Base-by-base conservation (phyloP, 306 rosid genomes). In the Albizia julibrissin region DNA sequence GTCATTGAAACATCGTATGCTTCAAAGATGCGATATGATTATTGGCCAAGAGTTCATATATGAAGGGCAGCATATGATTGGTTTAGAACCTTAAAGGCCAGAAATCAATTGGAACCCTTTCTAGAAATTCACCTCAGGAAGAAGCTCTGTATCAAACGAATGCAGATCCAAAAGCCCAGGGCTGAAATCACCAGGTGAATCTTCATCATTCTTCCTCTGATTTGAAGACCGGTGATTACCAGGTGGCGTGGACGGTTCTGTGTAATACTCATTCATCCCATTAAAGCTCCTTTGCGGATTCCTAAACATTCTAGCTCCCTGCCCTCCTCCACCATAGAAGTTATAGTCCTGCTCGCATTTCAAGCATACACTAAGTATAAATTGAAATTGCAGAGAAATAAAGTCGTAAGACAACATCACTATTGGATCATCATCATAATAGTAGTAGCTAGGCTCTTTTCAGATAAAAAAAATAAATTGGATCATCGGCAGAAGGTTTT, bases 121-220 rank as follows among this genome's bases (percentile, higher is more conserved):
- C 73, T 43, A 47, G 69, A 71, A 40, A 33, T 70, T 72, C 68
- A 94, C 98, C 91, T 92, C 93, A 50, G 95, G 91, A 61, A 94
- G 81, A 82, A 94, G 92, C 86, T 92, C 94, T 0, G 98, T 92
- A 82, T 94, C 97, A 65, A 90, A 84, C 1, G 98, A 89, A 83
- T 94, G 98, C 83, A 94, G 90, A 88, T 94, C 98, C 87, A 94
- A 81, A 26, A 94, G 94, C 16, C 98, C 98, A n/a, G 98, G 98
- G 81, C 98, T 94, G 81, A 88, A 88, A 79, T 89, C 94, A 72
- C 26, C 82, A 12, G 91, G 86, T 29, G 88, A 90, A 72, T 88
- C 92, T 61, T 86, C 97, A 0, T 88, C 89, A 46, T 69, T 86
- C 84, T 83, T 92, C 83, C 83, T 87, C 46, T 82, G 81, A 75